Percentiles rank a stretch among this genome's conserved stretches.
phyloP scores from a whole-genome alignment of 352 stramenopile species.

The Phytophthora pinifolia region DNA sequence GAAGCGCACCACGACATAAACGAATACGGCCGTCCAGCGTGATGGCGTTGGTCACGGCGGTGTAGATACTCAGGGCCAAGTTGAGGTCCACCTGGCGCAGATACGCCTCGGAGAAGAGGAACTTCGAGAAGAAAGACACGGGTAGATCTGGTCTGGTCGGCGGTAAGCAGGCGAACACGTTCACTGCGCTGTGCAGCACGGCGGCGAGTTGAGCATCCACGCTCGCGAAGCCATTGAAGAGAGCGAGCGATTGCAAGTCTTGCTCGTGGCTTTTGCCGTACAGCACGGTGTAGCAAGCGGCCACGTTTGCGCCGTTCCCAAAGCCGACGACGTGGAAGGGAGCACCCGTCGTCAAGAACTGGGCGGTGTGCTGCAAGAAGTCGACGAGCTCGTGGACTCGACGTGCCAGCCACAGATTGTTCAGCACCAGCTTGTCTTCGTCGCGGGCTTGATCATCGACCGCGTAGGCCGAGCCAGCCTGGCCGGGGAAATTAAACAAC shows the following conservation, averaged over 20 bases:
- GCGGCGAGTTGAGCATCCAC: slow-evolving; percentile 77
- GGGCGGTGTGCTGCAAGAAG: slow-evolving; percentile 66
- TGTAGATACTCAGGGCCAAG: slow-evolving; percentile 92
- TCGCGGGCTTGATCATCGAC: slow-evolving; percentile 26
- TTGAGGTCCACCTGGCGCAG: slow-evolving; percentile 83
- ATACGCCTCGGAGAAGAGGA: slow-evolving; percentile 93
- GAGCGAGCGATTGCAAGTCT: slow-evolving; percentile 68
- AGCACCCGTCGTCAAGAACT: slow-evolving; percentile 64
- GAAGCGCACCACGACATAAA: slow-evolving; percentile 76
- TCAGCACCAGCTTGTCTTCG: slow-evolving; percentile 52
- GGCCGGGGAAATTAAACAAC: slow-evolving; percentile 92
- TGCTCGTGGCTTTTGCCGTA: slow-evolving; percentile 47
- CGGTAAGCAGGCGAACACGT: slow-evolving; percentile 86
- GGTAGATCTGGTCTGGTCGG: slow-evolving; percentile 78
- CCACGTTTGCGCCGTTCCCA: slow-evolving; percentile 88
- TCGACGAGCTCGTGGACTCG: slow-evolving; percentile 84
- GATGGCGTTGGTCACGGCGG: slow-evolving; percentile 91
- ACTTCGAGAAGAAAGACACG: slow-evolving; percentile 88
- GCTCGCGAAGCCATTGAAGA: slow-evolving; percentile 86
- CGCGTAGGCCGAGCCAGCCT: slow-evolving; percentile 77
- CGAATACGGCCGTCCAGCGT: slow-evolving; percentile 86
- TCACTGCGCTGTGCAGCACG: slow-evolving; percentile 78
- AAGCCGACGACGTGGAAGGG: slow-evolving; percentile 91
- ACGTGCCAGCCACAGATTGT: slow-evolving; percentile 87
- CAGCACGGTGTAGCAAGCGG: slow-evolving; percentile 59